Percentiles rank a stretch among this genome's conserved stretches.
phyloP scores from a whole-genome alignment of 1,139 yeast species.

The Blastobotrys persicus region DNA sequence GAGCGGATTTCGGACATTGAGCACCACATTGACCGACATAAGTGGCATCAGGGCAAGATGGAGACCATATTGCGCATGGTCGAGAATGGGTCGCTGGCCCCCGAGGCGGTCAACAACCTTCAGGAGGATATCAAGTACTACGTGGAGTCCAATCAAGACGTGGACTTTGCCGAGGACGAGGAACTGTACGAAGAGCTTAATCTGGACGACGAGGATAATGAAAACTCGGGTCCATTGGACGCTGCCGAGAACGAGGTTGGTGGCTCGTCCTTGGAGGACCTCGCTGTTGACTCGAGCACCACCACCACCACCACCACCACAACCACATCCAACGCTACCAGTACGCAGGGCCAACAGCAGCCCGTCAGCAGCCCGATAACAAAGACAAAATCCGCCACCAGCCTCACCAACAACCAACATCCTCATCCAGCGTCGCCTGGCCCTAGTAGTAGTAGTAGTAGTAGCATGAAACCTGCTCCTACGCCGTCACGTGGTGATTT shows the following conservation, averaged over 20 bases:
- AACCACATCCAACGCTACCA: conserved; percentile 11
- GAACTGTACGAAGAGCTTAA: conserved; percentile 87
- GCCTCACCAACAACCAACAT: too few relatives aligned
- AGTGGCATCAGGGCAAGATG: conserved; percentile 71
- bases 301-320: conserved; percentile 18
- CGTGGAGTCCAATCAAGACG: conserved; percentile 92
- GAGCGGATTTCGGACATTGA: conserved; percentile 61
- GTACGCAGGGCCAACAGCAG: conserved; percentile 2
- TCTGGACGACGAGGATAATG: conserved; percentile 64
- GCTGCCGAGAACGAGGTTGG: conserved; percentile 41
- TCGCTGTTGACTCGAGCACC: conserved; percentile 34
- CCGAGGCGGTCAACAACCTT: conserved; percentile 74
- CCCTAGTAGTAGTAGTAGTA: conserved; percentile 9
- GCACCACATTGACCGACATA: conserved; percentile 69
- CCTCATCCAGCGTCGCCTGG: conserved; percentile 15
- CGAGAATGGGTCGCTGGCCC: conserved; percentile 80
- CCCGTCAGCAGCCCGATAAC: conserved; percentile 7
- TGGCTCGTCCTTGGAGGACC: conserved; percentile 38
- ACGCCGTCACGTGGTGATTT: conserved; percentile 64
- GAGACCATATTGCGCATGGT: conserved; percentile 75
- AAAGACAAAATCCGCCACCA: conserved; percentile 14
- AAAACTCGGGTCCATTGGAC: conserved; percentile 47
- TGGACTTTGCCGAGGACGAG: conserved; percentile 94
- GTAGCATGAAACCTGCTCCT: conserved; percentile 53
- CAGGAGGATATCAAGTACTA: conserved; percentile 92